A percentile compares a stretch with the other conserved stretches of the same genome.
Conservation (phyloP, 305 asterid species). For the Fraxinus nigra region DNA sequence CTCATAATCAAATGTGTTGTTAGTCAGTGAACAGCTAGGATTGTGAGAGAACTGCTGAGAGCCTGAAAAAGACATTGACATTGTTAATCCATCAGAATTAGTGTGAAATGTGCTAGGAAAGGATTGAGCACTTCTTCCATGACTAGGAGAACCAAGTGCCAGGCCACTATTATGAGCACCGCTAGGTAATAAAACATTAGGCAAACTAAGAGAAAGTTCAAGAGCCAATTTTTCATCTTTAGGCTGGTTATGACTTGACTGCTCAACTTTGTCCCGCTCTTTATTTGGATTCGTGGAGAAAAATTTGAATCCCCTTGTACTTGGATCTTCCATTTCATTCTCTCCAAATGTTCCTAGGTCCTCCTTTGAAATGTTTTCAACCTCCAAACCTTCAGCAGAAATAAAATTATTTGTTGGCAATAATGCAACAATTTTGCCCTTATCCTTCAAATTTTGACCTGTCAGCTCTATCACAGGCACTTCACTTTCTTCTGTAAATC, state of each 20-base stretch:
- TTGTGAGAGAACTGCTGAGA: constrained; percentile 94
- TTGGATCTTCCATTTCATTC: constrained; percentile 63
- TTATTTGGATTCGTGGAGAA: constrained; percentile 73
- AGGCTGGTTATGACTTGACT: constrained; percentile 40
- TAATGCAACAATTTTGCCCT: constrained; percentile 63
- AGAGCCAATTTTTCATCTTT: constrained; percentile 84
- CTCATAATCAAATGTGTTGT: constrained; percentile 70
- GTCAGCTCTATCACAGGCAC: constrained; percentile 35
- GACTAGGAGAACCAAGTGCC: constrained; percentile 86
- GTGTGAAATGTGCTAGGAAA: constrained; percentile 76
- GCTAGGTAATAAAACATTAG: constrained; percentile 82
- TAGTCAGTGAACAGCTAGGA: constrained; percentile 90
- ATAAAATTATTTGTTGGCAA: constrained; percentile 33
- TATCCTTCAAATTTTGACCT: constrained; percentile 44
- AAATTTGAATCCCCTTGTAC: constrained; percentile 71
- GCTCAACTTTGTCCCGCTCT: constrained; percentile 59
- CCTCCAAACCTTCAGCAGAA: constrained; percentile 37
- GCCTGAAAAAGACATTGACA: constrained; percentile 89
- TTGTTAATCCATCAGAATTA: constrained; percentile 82
- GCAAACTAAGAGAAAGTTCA: constrained; percentile 97
- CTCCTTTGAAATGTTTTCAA: constrained; percentile 40
- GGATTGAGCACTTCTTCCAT: constrained; percentile 76
- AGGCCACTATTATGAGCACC: constrained; percentile 53
- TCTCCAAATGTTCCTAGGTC: constrained; percentile 37
- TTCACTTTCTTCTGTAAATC: constrained; percentile 38